Evolutionary conservation across 768 basidiomycete species (phyloP).

Genomic region (Dentipellis fragilis): DNA sequence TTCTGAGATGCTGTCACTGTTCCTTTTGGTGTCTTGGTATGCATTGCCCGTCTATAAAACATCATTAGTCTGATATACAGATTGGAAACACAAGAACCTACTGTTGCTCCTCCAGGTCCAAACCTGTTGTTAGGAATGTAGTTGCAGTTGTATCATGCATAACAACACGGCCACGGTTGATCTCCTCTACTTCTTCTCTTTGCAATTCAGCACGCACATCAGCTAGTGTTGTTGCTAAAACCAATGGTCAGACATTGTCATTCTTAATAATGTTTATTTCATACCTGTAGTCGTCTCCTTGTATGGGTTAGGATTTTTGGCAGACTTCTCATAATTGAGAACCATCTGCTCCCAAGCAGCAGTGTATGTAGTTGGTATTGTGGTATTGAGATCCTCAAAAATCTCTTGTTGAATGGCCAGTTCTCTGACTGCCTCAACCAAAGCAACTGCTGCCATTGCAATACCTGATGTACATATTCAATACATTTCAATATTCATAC

Average conservation of each 20-base stretch:
- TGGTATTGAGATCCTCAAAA: neutral
- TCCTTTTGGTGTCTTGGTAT: neutral
- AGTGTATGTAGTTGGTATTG: neutral
- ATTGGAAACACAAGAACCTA: neutral
- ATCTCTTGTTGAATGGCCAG: neutral
- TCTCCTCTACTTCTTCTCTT: neutral
- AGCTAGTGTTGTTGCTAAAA: neutral
- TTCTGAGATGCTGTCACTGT: neutral
- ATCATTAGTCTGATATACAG: neutral
- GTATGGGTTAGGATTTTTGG: neutral
- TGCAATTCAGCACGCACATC: neutral
- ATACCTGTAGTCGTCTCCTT: neutral
- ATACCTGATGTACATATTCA: neutral
- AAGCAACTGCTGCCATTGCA: neutral
- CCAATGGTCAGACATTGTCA: neutral
- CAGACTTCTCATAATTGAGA: neutral
- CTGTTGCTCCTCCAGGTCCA: neutral
- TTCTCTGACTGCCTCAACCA: neutral
- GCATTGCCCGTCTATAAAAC: neutral
- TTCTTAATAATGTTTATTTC: neutral
- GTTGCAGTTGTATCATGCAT: neutral
- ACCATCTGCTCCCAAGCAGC: neutral
- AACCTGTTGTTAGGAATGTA: neutral
- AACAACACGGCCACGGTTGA: neutral
- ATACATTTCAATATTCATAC: neutral